These are phyloP conservation scores for Botryosphaeria dothidea DNA, from an alignment of 2,329 filamentous ascomycete species.

Conservation along the genomic window DNA sequence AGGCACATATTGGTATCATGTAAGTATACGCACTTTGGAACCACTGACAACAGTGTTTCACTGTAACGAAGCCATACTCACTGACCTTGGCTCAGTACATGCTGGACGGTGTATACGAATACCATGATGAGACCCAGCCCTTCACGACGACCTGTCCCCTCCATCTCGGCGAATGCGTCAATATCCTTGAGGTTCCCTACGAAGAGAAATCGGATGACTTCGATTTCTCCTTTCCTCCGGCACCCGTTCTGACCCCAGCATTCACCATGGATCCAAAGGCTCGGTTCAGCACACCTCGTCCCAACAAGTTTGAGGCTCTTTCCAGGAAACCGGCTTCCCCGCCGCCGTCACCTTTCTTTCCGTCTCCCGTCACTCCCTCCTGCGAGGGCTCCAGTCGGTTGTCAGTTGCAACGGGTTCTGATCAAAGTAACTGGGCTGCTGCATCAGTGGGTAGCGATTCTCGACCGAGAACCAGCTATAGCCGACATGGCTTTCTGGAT, in stretches of 20 bases:
- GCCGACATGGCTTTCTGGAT: neutral
- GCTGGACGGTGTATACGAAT: conserved; percentile 75
- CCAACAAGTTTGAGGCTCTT: conserved; percentile 28
- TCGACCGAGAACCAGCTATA: neutral
- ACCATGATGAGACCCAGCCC: conserved; percentile 70
- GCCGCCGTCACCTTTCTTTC: conserved; percentile 7
- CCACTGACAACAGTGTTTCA: neutral
- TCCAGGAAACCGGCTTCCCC: neutral
- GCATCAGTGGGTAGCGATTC: neutral
- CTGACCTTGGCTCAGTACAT: conserved; percentile 66
- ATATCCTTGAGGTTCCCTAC: conserved; percentile 77
- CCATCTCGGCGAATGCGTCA: conserved; percentile 83
- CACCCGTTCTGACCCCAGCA: conserved; percentile 54
- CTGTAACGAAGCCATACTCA: neutral
- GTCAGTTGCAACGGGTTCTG: neutral
- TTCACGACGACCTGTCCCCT: conserved; percentile 80
- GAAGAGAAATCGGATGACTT: conserved; percentile 44
- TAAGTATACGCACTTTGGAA: conserved; percentile 49
- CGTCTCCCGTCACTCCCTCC: conserved; percentile 10
- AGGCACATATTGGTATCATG: conserved; percentile 93
- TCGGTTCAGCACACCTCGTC: conserved; percentile 68
- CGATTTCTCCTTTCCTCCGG: neutral
- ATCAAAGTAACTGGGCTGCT: neutral
- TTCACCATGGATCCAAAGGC: conserved; percentile 68
- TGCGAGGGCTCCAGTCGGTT: conserved; percentile 1